Percentiles rank a stretch among this genome's conserved stretches.
phyloP scores from a whole-genome alignment of 2,329 filamentous ascomycete species.

The Teratosphaeria viscida region DNA sequence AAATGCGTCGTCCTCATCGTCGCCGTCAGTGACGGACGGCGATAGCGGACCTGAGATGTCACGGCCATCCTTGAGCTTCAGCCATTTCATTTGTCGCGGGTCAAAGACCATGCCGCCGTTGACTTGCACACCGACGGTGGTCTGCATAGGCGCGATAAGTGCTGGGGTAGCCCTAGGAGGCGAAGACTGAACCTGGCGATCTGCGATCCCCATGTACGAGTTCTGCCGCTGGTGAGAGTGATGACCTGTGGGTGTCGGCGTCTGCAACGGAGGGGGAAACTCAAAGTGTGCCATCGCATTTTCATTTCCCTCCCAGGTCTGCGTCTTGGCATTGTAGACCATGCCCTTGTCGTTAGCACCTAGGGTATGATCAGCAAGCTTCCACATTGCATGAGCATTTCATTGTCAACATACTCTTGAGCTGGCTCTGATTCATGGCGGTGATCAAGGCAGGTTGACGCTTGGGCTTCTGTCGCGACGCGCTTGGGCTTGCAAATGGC shows the following conservation, averaged over 20 bases:
- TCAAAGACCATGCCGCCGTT: conserved; percentile 99
- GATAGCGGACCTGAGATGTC: conserved; percentile 27
- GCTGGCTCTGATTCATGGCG: conserved; percentile 64
- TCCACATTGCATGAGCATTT: background rate
- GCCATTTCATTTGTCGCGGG: conserved; percentile 93
- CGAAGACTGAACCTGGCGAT: conserved; percentile 28
- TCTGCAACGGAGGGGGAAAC: conserved; percentile 27
- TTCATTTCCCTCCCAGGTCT: conserved; percentile 94
- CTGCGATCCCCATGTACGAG: conserved; percentile 14
- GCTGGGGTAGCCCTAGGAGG: conserved; percentile 49
- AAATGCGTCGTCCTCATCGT: conserved; percentile 88
- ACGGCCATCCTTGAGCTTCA: conserved; percentile 48
- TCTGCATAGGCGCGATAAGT: conserved; percentile 81
- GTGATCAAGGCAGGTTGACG: conserved; percentile 75
- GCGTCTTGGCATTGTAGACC: conserved; percentile 82
- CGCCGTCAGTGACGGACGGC: conserved; percentile 56
- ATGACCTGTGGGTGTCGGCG: conserved; percentile 28
- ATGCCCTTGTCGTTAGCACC: conserved; percentile 55
- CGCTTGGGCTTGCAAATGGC: conserved; percentile 39
- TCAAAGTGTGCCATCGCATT: conserved; percentile 74
- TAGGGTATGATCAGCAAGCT: background rate
- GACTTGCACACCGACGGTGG: conserved; percentile 75
- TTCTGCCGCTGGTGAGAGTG: conserved; percentile 13
- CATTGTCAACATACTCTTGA: conserved; percentile 57
- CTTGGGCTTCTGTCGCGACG: conserved; percentile 37